Evolutionary conservation across 139 green algal genomes (phyloP).

Genomic region (Edaphochlamys debaryana): DNA sequence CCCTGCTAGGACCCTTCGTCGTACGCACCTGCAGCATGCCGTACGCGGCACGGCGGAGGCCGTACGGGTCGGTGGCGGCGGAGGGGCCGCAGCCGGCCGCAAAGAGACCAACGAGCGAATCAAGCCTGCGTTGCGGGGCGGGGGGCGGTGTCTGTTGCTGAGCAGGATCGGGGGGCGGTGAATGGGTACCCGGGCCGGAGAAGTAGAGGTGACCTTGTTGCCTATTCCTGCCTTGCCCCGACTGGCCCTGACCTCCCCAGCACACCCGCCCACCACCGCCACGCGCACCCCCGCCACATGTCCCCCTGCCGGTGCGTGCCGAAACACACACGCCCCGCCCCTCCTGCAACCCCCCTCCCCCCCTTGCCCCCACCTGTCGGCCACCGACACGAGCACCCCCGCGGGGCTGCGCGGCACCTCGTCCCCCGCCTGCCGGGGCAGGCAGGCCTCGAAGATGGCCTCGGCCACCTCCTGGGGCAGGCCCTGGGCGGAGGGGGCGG

Average conservation of each 20-base stretch:
- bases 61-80: constrained; percentile 92
- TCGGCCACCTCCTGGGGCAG: constrained; percentile 60
- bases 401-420: constrained; percentile 70
- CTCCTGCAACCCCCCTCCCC: too few relatives aligned
- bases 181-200: too few relatives aligned
- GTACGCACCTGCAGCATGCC: constrained; percentile 85
- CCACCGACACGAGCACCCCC: constrained; percentile 61
- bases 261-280: too few relatives aligned
- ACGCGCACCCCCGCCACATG: too few relatives aligned
- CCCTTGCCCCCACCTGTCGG: constrained; percentile 64
- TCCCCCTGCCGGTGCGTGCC: too few relatives aligned
- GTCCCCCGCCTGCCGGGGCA: constrained; percentile 89
- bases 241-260: too few relatives aligned
- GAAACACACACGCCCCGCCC: too few relatives aligned
- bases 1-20: too few relatives aligned
- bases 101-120: constrained; percentile 95
- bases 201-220: too few relatives aligned
- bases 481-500: constrained; percentile 68
- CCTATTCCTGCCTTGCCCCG: too few relatives aligned
- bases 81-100: constrained; percentile 87
- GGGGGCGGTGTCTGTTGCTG: too few relatives aligned
- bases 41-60: constrained; percentile 91
- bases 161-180: too few relatives aligned
- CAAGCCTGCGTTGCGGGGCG: constrained; percentile 56
- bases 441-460: constrained; percentile 90